Evolutionary conservation across 2,329 filamentous ascomycete species (phyloP).

Genomic region (Lecanicillium sp.): DNA sequence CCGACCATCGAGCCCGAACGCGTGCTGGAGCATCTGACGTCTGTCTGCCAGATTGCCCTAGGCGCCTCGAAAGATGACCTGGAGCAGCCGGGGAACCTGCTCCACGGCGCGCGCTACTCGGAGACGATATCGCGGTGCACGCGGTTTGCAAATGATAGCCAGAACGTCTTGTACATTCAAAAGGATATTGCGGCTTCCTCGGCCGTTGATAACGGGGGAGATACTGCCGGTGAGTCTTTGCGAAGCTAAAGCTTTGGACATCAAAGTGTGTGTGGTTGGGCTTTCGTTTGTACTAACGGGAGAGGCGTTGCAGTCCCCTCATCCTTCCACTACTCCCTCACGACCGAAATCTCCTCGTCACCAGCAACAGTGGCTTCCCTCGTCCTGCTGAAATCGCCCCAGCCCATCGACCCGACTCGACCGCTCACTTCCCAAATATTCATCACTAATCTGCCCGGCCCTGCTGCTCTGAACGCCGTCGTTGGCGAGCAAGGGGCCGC

Average conservation of each 20-base stretch:
- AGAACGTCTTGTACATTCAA: constrained; percentile 83
- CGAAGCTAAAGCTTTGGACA: too few species aligned
- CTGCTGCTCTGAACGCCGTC: constrained; percentile 59
- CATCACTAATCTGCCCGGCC: constrained; percentile 84
- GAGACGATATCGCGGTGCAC: constrained; percentile 84
- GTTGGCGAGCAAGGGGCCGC: constrained; percentile 63
- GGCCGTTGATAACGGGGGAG: constrained; percentile 40
- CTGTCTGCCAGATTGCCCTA: constrained; percentile 65
- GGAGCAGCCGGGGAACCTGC: constrained; percentile 70
- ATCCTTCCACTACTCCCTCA: constrained; percentile 69
- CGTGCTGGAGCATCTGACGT: constrained; percentile 64
- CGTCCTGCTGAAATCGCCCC: constrained; percentile 81
- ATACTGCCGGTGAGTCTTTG: constrained; percentile 33
- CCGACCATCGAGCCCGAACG: constrained; percentile 57
- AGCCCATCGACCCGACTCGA: constrained; percentile 75
- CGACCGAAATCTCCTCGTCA: constrained; percentile 72
- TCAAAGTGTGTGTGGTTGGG: background rate
- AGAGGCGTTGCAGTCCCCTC: constrained; percentile 25
- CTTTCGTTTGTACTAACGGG: constrained; percentile 9
- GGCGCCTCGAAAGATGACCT: constrained; percentile 73
- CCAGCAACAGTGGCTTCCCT: constrained; percentile 78
- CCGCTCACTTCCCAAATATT: constrained; percentile 85
- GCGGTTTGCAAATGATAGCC: constrained; percentile 81
- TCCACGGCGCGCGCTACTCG: constrained; percentile 61
- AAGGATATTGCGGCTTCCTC: constrained; percentile 62